Evolutionary conservation across 2,329 filamentous ascomycete species (phyloP), one percentile per base, ranked within the genome.

Genomic region (Nigrospora oryzae): DNA sequence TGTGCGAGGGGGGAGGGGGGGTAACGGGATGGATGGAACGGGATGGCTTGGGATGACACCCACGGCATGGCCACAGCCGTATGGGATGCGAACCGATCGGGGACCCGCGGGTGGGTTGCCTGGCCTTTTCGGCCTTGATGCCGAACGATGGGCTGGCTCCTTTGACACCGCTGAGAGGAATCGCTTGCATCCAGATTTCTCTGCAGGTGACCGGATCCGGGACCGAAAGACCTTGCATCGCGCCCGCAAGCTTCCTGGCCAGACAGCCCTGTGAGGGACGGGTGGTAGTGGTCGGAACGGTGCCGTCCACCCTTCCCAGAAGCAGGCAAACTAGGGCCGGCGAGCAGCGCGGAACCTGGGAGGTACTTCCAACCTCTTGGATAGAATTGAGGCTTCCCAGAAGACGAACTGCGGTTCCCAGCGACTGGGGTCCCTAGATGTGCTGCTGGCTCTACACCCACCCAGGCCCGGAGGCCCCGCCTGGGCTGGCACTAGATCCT

Each of bases 381-480:
- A 13, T 41, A 41, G 31, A 41, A 33, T 10, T 14, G 30, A 33
- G 31, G 30, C 19, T 17, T 30, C 38, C 33, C 38, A 40, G 38
- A 17, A 28, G 33, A 32, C 38, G 30, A 14, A 15, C 38, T 11
- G 16, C 28, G 33, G 38, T 32, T 16, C 30, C 15, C 30, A 16
- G 19, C 15, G 33, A 40, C 39, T 31, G 34, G 23, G 39, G 39
- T 31, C 32, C 39, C 39, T 23, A 13, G 32, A 32, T 13, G 12
- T 41, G 30, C 23, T 28, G 23, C 23, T 28, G 23, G 23, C 10
- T 28, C n/a, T n/a, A n/a, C 23, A 33, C 23, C 31, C 31, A 23
- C 34, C 16, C 39, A 41, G 16, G 39, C 39, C 39, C 34, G 34
- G 39, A 41, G 30, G 32, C 39, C 31, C 39, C 39, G 39, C 39